Base-by-base conservation (phyloP, 164 flowering plant species). In the Cinnamomum chago region DNA sequence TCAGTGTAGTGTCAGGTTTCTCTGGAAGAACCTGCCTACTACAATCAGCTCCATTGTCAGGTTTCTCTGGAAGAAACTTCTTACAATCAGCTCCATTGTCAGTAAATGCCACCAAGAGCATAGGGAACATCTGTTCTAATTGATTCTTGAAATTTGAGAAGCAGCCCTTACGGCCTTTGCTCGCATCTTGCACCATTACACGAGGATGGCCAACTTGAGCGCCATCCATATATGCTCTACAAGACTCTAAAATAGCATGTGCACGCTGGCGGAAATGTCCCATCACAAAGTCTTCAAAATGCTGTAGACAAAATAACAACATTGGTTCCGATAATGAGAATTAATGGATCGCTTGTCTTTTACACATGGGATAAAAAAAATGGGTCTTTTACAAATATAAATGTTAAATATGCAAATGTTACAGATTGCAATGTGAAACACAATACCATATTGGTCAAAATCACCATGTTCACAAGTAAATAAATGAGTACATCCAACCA, bases 181-280 rank as follows among this genome's bases (percentile, higher is more conserved):
- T 86, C 28, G 75, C 86, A 73, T 85, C 85, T 72, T 86, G 86
- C 24, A 84, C 83, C 2, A 84, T 88, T 30, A 25, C 35, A 20
- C 5, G 25, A 65, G 35, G 30, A 25, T 11, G 7, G 30, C 30
- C 13, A 25, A 91, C 93, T 75, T 85, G 87, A 73, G 88, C 89
- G 55, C 97, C 98, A 20, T 86, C 84, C 73, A 81, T 75, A 71
- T 94, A 92, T 52, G 96, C 92, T 76, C 86, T 85, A 76, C 98
- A 94, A 60, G 96, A 86, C 72, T 72, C 80, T 71, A 92, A 73
- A 76, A 94, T 87, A 58, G 84, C 80, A 12, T 76, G 83, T 25
- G 91, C 92, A 62, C 77, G 84, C 58, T 73, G 74, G 77, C 75
- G 76, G 82, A 91, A 94, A 80, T 92, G 94, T n/a, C 95, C 93